A percentile compares a stretch with the other conserved stretches of the same genome.
phyloP scores from a whole-genome alignment of 805 yeast species.

The Cyberlindnera maritima region DNA sequence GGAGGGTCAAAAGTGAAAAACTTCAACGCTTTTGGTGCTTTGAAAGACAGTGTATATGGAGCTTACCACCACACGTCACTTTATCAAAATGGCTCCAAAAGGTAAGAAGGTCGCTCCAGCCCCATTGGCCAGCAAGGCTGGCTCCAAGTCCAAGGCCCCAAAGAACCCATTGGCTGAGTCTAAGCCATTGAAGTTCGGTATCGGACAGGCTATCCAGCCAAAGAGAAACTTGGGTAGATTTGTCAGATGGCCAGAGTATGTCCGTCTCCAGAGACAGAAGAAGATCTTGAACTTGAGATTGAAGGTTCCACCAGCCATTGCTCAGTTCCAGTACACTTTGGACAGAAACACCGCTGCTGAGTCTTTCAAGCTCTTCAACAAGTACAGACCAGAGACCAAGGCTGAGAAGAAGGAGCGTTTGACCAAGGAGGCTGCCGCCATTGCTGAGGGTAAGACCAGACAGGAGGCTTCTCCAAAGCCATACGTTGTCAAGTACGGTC shows the following conservation, averaged over 20 bases:
- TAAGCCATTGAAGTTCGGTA: conserved; percentile 90
- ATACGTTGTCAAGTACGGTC: conserved; percentile 95
- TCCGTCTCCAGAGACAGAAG: conserved; percentile 98
- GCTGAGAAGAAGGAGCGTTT: conserved; percentile 99
- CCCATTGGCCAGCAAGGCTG: conserved; percentile 79
- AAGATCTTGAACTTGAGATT: conserved; percentile 92
- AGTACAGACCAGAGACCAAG: conserved; percentile 97
- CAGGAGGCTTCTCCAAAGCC: conserved; percentile 98
- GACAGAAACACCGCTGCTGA: conserved; percentile 99
- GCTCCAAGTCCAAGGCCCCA: conserved; percentile 60
- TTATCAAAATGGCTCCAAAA: conserved; percentile 23
- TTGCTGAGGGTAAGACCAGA: conserved; percentile 96
- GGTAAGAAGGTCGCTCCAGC: conserved; percentile 95
- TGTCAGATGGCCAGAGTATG: conserved; percentile 99
- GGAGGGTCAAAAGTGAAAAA: conserved; percentile 13
- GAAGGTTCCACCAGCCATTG: conserved; percentile 98
- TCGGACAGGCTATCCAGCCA: conserved; percentile 95
- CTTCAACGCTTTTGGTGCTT: conserved; percentile 34
- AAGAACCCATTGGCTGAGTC: conserved; percentile 88
- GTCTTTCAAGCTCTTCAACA: conserved; percentile 95
- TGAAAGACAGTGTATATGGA: neutral
- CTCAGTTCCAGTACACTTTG: conserved; percentile 93
- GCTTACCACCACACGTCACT: neutral
- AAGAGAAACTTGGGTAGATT: conserved; percentile 94
- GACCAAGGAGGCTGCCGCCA: conserved; percentile 97